These are phyloP conservation scores for Tremella yokohamensis DNA, from an alignment of 768 basidiomycete species.

Conservation along the genomic window DNA sequence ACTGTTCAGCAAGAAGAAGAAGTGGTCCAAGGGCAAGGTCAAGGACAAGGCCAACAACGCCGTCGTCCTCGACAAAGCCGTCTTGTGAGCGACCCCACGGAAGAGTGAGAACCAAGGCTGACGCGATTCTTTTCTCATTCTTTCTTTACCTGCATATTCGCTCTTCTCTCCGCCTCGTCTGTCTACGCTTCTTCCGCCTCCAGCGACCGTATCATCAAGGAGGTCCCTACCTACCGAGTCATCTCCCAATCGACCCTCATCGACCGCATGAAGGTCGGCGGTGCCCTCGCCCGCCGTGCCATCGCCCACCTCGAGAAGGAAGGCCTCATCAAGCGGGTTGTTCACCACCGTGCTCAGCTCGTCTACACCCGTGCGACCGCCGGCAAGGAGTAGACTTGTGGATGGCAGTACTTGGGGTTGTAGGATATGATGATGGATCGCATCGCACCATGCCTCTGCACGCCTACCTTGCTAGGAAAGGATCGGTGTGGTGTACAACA, in stretches of 20 bases:
- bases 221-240: constrained; percentile 98
- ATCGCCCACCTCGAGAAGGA: constrained; percentile 92
- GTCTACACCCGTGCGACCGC: constrained; percentile 66
- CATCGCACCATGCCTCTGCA: not conserved
- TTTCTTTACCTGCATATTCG: not conserved
- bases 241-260: constrained; percentile 97
- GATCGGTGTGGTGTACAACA: not conserved
- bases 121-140: not conserved
- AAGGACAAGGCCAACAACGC: constrained; percentile 99
- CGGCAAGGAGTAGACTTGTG: constrained; percentile 40
- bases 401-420: constrained; percentile 8
- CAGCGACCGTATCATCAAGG: constrained; percentile 73
- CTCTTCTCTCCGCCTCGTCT: constrained; percentile 1
- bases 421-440: constrained; percentile 19
- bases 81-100: constrained; percentile 54
- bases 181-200: not conserved
- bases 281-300: constrained; percentile 83
- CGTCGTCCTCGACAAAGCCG: constrained; percentile 88
- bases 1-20: constrained; percentile 81
- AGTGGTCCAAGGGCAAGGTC: constrained; percentile 99
- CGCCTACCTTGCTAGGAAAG: not conserved
- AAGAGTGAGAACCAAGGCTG: too few relatives aligned
- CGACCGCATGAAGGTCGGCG: constrained; percentile 96
- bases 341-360: constrained; percentile 89
- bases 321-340: constrained; percentile 88